These are phyloP conservation scores for Pichia sp. DNA, from an alignment of 1,139 yeast genomes.

Conservation along the genomic window DNA sequence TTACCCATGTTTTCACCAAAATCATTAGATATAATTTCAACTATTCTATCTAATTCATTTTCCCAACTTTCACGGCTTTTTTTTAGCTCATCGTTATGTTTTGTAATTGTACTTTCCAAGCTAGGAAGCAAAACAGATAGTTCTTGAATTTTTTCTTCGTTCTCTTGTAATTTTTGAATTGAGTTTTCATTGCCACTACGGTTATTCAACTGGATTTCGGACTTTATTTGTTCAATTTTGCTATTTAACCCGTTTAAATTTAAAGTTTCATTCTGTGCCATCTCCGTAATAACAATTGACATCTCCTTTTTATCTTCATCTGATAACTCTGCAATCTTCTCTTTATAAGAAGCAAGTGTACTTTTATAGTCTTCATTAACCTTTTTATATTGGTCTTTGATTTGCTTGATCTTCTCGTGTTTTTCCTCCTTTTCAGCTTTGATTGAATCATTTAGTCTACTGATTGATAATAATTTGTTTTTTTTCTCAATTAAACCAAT, in stretches of 20 bases:
- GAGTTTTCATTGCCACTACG: constrained; percentile 36
- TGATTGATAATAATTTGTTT: constrained; percentile 34
- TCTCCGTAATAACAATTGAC: constrained; percentile 38
- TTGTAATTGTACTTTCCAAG: constrained; percentile 27
- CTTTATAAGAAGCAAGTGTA: constrained; percentile 34
- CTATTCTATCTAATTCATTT: constrained; percentile 45
- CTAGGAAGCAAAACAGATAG: constrained; percentile 33
- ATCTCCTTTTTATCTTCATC: constrained; percentile 40
- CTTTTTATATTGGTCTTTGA: constrained; percentile 29
- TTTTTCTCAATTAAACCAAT: constrained; percentile 29
- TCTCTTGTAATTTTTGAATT: constrained; percentile 32
- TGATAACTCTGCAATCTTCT: constrained; percentile 35
- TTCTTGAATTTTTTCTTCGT: constrained; percentile 28
- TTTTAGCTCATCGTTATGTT: constrained; percentile 34
- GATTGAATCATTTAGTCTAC: constrained; percentile 33
- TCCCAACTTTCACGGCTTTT: constrained; percentile 48
- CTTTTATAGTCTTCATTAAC: constrained; percentile 32
- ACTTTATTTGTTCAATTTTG: constrained; percentile 31
- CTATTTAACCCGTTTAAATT: constrained; percentile 33
- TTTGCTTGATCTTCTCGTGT: constrained; percentile 28
- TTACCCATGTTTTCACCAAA: constrained; percentile 61
- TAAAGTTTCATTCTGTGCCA: constrained; percentile 35
- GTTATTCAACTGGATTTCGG: constrained; percentile 32
- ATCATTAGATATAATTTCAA: constrained; percentile 48
- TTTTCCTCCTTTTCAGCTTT: constrained; percentile 31